Percentiles rank a stretch among this genome's conserved stretches.
phyloP scores from a whole-genome alignment of 2,329 filamentous ascomycete genomes.

The Trichoderma sp. region DNA sequence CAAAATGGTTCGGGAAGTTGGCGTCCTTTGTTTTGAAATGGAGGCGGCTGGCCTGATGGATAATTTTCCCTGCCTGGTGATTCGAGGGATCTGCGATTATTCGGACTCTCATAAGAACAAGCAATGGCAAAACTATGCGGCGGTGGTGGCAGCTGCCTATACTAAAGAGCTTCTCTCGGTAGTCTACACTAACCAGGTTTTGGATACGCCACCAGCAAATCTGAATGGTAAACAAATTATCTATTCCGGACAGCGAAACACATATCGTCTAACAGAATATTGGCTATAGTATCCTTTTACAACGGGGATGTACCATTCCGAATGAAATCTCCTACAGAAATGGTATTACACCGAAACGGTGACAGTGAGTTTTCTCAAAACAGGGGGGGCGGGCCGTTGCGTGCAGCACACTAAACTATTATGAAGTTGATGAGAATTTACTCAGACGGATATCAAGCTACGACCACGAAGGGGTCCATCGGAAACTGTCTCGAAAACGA shows the following conservation, averaged over 20 bases:
- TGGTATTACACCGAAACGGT: background rate
- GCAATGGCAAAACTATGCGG: conserved; percentile 8
- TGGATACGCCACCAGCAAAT: background rate
- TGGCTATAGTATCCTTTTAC: background rate
- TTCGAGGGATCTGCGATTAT: conserved; percentile 14
- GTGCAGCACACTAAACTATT: background rate
- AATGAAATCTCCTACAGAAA: background rate
- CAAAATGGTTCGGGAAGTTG: background rate
- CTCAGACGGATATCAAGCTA: background rate
- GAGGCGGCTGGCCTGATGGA: too few relatives aligned
- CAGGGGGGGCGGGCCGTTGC: too few relatives aligned
- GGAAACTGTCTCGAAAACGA: background rate
- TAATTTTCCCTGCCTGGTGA: background rate
- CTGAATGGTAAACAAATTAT: background rate
- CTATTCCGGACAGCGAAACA: too few relatives aligned
- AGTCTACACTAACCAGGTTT: background rate
- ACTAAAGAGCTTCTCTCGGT: background rate
- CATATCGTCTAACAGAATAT: background rate
- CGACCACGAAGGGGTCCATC: background rate
- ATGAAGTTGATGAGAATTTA: background rate
- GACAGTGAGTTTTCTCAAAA: background rate
- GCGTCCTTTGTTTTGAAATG: conserved; percentile 4
- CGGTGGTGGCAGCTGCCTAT: conserved; percentile 1
- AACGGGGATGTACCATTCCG: background rate
- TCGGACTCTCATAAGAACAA: conserved; percentile 12